These are phyloP conservation scores for Chlamydomonas schloesseri DNA, from an alignment of 139 green algal species.

Conservation along the genomic window DNA sequence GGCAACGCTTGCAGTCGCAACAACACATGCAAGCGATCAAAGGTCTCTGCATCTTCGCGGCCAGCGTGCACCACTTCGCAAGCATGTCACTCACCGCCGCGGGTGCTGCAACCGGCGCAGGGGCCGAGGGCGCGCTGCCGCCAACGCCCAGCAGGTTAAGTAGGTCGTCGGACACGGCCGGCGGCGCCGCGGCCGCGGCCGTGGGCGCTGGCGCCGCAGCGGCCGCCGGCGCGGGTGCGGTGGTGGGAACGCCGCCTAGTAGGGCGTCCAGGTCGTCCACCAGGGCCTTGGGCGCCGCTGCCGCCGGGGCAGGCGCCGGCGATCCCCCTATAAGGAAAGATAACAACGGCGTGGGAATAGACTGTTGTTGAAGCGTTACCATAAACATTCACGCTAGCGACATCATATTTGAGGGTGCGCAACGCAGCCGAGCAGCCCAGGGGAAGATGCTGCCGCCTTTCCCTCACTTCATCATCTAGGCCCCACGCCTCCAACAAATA, in stretches of 20 bases:
- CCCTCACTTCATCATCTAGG: too few species aligned
- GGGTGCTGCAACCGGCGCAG: neutral
- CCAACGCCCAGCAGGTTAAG: constrained; percentile 46
- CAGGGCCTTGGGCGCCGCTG: neutral
- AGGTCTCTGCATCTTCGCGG: too few species aligned
- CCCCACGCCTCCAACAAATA: too few species aligned
- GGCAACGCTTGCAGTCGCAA: too few species aligned
- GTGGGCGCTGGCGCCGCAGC: neutral
- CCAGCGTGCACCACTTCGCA: too few species aligned
- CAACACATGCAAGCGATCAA: too few species aligned
- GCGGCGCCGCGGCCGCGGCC: neutral
- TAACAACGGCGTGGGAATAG: too few species aligned
- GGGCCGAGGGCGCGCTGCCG: neutral
- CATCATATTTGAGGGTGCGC: too few species aligned
- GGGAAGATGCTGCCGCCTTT: too few species aligned
- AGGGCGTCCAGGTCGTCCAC: constrained; percentile 46
- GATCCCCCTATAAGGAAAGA: neutral
- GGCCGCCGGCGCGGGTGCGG: neutral
- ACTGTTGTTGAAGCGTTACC: neutral
- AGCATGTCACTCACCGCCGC: neutral
- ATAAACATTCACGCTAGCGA: neutral
- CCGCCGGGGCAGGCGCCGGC: neutral
- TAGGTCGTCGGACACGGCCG: constrained; percentile 38
- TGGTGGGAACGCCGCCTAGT: constrained; percentile 18
- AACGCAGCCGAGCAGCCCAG: neutral